A percentile compares a stretch with the other conserved stretches of the same genome.
Conservation (phyloP, 768 basidiomycete genomes). For the Lentinula aciculospora region DNA sequence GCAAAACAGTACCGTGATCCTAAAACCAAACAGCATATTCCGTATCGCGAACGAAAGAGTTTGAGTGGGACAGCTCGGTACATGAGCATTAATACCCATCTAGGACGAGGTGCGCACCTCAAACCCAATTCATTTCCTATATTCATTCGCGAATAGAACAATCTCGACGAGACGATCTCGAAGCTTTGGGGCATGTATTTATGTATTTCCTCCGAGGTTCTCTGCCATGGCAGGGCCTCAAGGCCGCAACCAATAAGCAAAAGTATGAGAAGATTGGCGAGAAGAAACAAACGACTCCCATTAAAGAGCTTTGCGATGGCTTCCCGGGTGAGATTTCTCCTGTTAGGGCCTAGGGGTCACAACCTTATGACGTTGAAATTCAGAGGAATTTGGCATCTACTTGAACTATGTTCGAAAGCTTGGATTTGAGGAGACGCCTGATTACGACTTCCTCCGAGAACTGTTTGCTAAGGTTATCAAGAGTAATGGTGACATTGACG, state of each 20-base stretch:
- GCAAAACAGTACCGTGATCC: conserved; percentile 99
- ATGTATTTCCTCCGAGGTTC: conserved; percentile 99
- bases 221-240: conserved; percentile 97
- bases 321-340: conserved; percentile 69
- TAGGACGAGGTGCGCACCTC: conserved; percentile 74
- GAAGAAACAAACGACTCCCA: conserved; percentile 98
- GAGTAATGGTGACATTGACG: conserved; percentile 85
- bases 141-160: conserved; percentile 48
- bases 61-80: conserved; percentile 96
- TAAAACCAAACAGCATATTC: conserved; percentile 98
- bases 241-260: conserved; percentile 99
- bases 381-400: conserved; percentile 98
- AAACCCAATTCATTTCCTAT: conserved; percentile 2
- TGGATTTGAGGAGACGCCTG: conserved; percentile 98
- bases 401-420: conserved; percentile 98
- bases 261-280: conserved; percentile 99
- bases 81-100: conserved; percentile 99
- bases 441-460: conserved; percentile 97
- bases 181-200: conserved; percentile 99
- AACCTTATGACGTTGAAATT: neutral
- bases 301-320: conserved; percentile 94
- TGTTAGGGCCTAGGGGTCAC: neutral
- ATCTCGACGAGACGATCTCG: conserved; percentile 93
- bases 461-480: conserved; percentile 93
- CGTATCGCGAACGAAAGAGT: conserved; percentile 97